Evolutionary conservation across 257 asterid species (phyloP).

Genomic region (Solanum etuberosum): DNA sequence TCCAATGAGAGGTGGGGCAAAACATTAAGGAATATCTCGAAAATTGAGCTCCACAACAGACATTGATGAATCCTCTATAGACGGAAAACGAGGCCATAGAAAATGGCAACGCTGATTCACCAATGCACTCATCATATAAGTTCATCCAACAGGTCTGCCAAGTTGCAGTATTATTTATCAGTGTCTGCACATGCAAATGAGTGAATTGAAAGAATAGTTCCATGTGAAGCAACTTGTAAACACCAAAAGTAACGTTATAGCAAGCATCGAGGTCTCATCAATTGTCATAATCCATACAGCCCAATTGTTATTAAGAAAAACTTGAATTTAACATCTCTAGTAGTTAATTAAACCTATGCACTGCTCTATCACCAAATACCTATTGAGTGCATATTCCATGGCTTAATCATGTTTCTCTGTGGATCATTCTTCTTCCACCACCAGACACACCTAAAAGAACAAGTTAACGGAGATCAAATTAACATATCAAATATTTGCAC

Average conservation of each 20-base stretch:
- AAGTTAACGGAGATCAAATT: background rate
- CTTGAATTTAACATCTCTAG: constrained; percentile 11
- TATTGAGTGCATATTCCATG: constrained; percentile 33
- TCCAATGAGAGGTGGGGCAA: background rate
- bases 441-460: background rate
- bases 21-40: background rate
- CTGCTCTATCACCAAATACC: constrained; percentile 10
- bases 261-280: background rate
- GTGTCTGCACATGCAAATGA: background rate
- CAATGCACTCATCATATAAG: background rate
- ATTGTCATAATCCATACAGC: constrained; percentile 15
- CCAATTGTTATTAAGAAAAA: background rate
- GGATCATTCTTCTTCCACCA: constrained; percentile 11
- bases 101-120: background rate
- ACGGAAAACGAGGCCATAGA: background rate
- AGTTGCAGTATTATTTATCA: background rate
- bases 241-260: background rate
- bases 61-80: background rate
- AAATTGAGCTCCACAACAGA: background rate
- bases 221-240: background rate
- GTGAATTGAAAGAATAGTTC: background rate
- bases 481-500: background rate
- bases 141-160: background rate
- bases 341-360: constrained; percentile 21
- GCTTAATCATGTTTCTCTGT: constrained; percentile 39